Conservation (phyloP, 306 rosid species). For the Sesbania bispinosa region DNA sequence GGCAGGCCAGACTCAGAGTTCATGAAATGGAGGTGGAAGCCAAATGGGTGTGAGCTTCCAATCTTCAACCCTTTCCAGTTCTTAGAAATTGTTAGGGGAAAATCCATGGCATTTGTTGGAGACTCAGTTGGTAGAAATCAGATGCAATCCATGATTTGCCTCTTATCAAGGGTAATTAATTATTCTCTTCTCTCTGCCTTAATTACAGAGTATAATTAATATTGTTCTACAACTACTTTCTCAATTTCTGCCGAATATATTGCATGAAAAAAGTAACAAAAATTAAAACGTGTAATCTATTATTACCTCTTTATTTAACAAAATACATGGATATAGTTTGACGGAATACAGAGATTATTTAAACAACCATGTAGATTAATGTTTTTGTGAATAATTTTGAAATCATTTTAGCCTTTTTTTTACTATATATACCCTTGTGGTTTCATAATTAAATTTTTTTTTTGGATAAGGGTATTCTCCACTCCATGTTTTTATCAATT, state of each 20-base stretch:
- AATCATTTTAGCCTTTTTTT: no score
- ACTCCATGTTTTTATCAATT: neutral
- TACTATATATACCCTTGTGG: no score
- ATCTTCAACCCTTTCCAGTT: slow-evolving; percentile 78
- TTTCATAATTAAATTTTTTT: neutral
- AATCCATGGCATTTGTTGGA: slow-evolving; percentile 88
- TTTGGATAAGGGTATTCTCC: neutral
- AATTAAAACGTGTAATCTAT: no score
- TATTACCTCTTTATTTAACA: no score
- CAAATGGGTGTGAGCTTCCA: slow-evolving; percentile 72
- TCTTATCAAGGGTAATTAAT: slow-evolving; percentile 42
- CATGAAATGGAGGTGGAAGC: slow-evolving; percentile 91
- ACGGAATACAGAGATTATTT: no score
- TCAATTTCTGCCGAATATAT: no score
- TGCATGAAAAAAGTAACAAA: no score
- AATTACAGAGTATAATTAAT: neutral
- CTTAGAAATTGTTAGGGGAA: slow-evolving; percentile 64
- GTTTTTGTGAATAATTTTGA: no score
- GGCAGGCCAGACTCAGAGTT: slow-evolving; percentile 77
- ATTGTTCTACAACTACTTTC: neutral
- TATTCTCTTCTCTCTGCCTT: neutral
- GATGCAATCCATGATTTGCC: slow-evolving; percentile 77
- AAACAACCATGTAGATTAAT: no score
- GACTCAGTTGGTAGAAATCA: slow-evolving; percentile 96
- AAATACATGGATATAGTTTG: no score